Evolutionary conservation across 2,329 filamentous ascomycete species (phyloP).

Genomic region (Neurospora sp.): DNA sequence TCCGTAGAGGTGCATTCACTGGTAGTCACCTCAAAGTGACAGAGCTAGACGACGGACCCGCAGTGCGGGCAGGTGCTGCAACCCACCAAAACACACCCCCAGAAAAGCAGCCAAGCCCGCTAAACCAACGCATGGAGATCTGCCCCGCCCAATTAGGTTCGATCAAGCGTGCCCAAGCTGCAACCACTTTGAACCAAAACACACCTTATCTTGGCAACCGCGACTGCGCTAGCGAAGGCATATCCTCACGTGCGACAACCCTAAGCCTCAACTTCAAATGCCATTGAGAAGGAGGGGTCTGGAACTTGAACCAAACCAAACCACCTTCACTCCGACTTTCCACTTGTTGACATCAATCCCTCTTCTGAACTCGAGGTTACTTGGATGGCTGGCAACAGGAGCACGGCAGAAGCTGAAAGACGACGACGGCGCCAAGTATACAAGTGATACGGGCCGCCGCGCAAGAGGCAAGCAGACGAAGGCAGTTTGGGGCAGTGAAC

Average conservation of each 20-base stretch:
- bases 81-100: background rate
- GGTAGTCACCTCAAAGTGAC: background rate
- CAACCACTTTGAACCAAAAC: background rate
- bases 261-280: background rate
- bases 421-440: background rate
- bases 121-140: background rate
- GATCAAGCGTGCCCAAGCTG: background rate
- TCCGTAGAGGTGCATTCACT: background rate
- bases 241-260: background rate
- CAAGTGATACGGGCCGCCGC: background rate
- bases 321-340: background rate
- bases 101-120: background rate
- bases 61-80: background rate
- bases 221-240: background rate
- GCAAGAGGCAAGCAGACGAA: background rate
- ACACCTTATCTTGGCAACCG: background rate
- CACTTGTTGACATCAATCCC: background rate
- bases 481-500: background rate
- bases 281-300: background rate
- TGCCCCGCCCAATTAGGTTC: background rate
- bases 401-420: background rate
- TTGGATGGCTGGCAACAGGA: background rate
- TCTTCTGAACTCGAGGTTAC: background rate
- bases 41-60: background rate
- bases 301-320: background rate